Base-by-base conservation (phyloP, 2,329 filamentous ascomycete species). In the Beauveria sp. region DNA sequence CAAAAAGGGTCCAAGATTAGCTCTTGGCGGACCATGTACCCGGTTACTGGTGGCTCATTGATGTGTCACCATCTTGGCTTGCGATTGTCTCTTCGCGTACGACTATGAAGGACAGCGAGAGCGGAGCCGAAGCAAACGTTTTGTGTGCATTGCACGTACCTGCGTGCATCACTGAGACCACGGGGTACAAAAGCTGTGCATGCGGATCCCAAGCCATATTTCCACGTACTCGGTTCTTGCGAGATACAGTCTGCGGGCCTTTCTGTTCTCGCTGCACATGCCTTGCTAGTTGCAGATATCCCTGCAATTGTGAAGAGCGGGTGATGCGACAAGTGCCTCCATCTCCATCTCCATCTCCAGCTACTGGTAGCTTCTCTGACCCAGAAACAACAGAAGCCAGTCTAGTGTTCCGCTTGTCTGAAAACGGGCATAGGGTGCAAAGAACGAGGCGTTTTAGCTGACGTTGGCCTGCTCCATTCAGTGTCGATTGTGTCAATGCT, bases 181-280 rank as follows among this genome's bases (percentile, higher is more conserved):
- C 46, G 44, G 56, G 47, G 16, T 59, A 28, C 47, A 48, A 52
- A 37, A 52, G 37, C 37, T 40, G 55, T 48, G 43, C 56, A 48
- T 59, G 56, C 56, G 56, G 56, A 26, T 50, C 41, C 56, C 56
- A 59, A 59, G 56, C 56, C 56, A 59, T 59, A 6, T 44, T 59
- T 44, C 56, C 56, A 59, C 46, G 34, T 28, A 51, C n/a, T 59
- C 56, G 56, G 56, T 41, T 46, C 2, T 52, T 59, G 46, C 37
- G 48, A 59, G 56, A 59, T 59, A 34, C 37, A 44, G 26, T 24
- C 44, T 44, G 34, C 56, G 18, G 3, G 28, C 18, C 8, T 52
- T 52, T 43, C 47, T 48, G 41, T 59, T 59, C 37, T 59, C 34
- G n/a, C 46, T 43, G 37, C 24, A 4, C 34, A 51, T 51, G 46